Conservation (phyloP, 441 rosid genomes). For the Euphorbia schlechtendalii region DNA sequence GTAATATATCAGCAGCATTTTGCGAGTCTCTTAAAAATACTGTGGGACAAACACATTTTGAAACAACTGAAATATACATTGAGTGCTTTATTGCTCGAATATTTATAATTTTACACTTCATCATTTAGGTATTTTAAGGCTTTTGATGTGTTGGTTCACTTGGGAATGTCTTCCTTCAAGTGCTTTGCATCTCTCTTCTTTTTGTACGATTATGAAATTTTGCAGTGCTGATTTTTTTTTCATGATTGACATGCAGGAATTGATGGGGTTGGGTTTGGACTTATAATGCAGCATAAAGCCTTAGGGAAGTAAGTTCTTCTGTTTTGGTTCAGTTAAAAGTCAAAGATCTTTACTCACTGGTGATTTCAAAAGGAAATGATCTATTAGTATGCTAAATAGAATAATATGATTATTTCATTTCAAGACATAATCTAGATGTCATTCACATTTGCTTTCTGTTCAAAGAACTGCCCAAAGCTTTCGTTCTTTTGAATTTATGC, state of each 20-base stretch:
- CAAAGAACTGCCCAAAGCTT: neutral
- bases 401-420: neutral
- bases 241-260: conserved; percentile 42
- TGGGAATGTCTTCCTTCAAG: conserved; percentile 5
- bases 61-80: neutral
- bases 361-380: neutral
- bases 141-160: neutral
- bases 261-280: conserved; percentile 82
- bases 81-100: neutral
- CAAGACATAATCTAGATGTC: neutral
- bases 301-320: conserved; percentile 74
- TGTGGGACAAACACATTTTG: no score
- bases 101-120: no score
- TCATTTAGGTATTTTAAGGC: neutral
- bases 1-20: neutral
- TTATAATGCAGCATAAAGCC: conserved; percentile 75
- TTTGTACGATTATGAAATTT: neutral
- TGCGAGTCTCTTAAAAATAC: neutral
- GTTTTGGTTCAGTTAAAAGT: neutral
- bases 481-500: neutral
- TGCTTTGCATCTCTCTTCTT: neutral
- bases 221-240: neutral
- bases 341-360: neutral
- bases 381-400: neutral
- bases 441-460: neutral